Evolutionary conservation across 2,329 filamentous ascomycete genomes (phyloP), one percentile per base, ranked within the genome.

Genomic region (Colletotrichum coccodes): DNA sequence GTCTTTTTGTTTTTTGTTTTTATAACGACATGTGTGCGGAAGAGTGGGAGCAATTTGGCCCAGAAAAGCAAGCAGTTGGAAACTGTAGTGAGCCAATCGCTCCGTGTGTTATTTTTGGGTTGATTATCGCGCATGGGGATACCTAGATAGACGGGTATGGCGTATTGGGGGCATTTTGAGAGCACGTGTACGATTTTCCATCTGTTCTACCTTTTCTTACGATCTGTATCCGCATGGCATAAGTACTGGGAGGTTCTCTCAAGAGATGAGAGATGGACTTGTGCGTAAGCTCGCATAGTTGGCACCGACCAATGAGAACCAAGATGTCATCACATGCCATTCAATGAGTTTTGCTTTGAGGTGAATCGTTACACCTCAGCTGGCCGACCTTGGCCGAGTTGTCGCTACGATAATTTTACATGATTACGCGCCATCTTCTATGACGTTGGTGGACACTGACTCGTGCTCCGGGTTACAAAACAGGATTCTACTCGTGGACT

Each of bases 81-180:
- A 36, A 58, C 3, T 42, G 60, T 23, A 4, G 44, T 28, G 46
- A 60, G 62, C 30, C 40, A 18, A 28, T 49, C 38, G 40, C 54
- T 42, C 21, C 26, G 14, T 65, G 61, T 30, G 46, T 64, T 30
- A 42, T 65, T 65, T 38, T 21, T 14, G 49, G 18, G 11, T 4
- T 23, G 53, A 30, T 36, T 23, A 28, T 50, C 28, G 28, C 23
- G 40, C 58, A 12, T 21, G 30, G 30, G 44, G 44, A 59, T 68
- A 68, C 64, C 53, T 64, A 64, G 38, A 68, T 64, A 68, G 64
- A 68, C 44, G 60, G 60, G 44, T 68, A 68, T 64, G 64, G 64
- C 64, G 64, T 64, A 54, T 53, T 53, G 50, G 60, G 34, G 38
- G 44, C 52, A 62, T 66, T 66, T 30, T 53, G 57, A 54, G 49